phyloP scores from a whole-genome alignment of 1,284 basidiomycete species.

The Cutaneotrichosporon arboriforme region DNA sequence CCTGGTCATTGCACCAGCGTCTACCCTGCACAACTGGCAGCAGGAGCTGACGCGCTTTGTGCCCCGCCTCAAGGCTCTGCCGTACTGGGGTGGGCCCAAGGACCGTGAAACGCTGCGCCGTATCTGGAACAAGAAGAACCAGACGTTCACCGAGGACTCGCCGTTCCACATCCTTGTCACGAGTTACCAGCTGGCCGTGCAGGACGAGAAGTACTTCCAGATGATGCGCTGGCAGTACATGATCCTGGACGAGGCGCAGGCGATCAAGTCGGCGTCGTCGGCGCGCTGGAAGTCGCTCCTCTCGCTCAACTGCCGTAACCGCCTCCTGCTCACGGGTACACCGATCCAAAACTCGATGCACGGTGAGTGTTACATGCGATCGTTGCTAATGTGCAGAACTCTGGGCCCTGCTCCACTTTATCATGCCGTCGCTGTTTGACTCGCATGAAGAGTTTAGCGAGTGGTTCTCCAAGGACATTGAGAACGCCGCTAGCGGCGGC shows the following conservation, averaged over 20 bases:
- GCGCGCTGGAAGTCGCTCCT: constrained; percentile 96
- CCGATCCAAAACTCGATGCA: constrained; percentile 99
- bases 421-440: constrained; percentile 99
- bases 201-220: constrained; percentile 98
- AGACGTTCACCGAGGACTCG: constrained; percentile 90
- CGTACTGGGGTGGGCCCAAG: constrained; percentile 98
- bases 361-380: constrained; percentile 53
- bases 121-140: constrained; percentile 98
- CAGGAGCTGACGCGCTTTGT: constrained; percentile 96
- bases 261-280: constrained; percentile 98
- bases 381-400: constrained; percentile 59
- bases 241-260: constrained; percentile 98
- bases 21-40: constrained; percentile 99
- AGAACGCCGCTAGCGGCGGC: constrained; percentile 78
- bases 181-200: constrained; percentile 91
- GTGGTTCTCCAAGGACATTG: constrained; percentile 99
- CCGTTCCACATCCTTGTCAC: constrained; percentile 97
- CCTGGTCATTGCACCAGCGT: constrained; percentile 96
- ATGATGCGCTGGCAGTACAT: constrained; percentile 99
- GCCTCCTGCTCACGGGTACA: constrained; percentile 91
- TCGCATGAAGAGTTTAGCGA: constrained; percentile 99
- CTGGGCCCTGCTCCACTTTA: constrained; percentile 99
- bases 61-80: constrained; percentile 85
- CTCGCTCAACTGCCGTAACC: constrained; percentile 93
- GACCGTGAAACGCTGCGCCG: constrained; percentile 91